Percentiles rank a stretch among this genome's conserved stretches.
phyloP scores from a whole-genome alignment of 2,329 filamentous ascomycete species.

The Alternaria postmessia region DNA sequence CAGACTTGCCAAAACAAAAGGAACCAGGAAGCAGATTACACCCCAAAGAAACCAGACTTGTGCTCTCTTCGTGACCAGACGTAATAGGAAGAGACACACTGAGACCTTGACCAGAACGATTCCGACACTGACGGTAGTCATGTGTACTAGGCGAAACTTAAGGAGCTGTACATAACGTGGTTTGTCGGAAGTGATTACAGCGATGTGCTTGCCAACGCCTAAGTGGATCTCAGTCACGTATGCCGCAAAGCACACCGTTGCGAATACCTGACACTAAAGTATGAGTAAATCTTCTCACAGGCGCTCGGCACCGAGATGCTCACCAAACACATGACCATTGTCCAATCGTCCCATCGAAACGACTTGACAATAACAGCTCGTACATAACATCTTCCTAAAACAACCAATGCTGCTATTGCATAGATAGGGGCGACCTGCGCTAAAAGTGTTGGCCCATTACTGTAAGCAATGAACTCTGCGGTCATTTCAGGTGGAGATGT shows the following conservation, averaged over 20 bases:
- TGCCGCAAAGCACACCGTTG: conserved; percentile 45
- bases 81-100: conserved; percentile 56
- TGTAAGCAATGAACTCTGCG: conserved; percentile 29
- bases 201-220: conserved; percentile 52
- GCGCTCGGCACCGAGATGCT: conserved; percentile 12
- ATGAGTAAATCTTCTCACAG: not conserved
- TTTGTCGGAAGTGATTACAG: conserved; percentile 43
- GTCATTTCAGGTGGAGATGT: not conserved
- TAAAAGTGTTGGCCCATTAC: conserved; percentile 28
- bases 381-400: conserved; percentile 58
- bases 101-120: conserved; percentile 59
- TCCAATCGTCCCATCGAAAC: conserved; percentile 60
- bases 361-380: conserved; percentile 58
- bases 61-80: conserved; percentile 49
- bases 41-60: conserved; percentile 53
- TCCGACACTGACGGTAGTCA: conserved; percentile 57
- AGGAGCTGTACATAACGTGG: conserved; percentile 48
- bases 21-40: conserved; percentile 55
- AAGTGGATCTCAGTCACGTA: conserved; percentile 53
- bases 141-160: conserved; percentile 55
- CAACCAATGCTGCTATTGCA: conserved; percentile 49
- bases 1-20: conserved; percentile 54
- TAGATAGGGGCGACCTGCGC: conserved; percentile 37
- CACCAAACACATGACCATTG: conserved; percentile 55
- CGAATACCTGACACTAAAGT: conserved; percentile 2